phyloP scores from a whole-genome alignment of 768 basidiomycete species.

The Phaffia australis region DNA sequence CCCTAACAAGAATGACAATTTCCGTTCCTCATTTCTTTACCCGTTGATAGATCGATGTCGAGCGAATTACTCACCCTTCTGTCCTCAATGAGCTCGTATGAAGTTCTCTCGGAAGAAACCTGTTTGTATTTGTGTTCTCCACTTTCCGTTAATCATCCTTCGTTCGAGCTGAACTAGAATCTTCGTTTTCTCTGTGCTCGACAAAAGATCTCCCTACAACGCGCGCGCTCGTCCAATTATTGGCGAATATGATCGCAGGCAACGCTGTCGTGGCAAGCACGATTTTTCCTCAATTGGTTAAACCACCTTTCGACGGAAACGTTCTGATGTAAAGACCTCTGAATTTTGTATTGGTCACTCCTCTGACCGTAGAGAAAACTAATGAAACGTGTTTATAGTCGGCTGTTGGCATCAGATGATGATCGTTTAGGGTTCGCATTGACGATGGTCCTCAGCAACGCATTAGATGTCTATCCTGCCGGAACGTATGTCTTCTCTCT shows the following conservation, averaged over 20 bases:
- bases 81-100: background rate
- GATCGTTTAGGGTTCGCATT: slow-evolving; percentile 50
- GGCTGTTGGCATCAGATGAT: slow-evolving; percentile 55
- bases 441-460: slow-evolving; percentile 63
- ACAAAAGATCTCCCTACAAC: slow-evolving; percentile 52
- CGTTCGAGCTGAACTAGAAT: background rate
- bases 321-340: slow-evolving; percentile 54
- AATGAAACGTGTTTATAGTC: slow-evolving; percentile 32
- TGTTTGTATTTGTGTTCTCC: slow-evolving; percentile 4
- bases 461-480: slow-evolving; percentile 49
- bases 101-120: slow-evolving; percentile 4
- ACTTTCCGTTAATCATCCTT: background rate
- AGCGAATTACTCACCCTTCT: background rate
- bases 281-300: slow-evolving; percentile 57
- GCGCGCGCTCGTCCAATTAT: slow-evolving; percentile 59
- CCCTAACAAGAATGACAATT: background rate
- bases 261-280: slow-evolving; percentile 51
- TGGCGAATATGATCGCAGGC: slow-evolving; percentile 73
- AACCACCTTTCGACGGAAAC: slow-evolving; percentile 59
- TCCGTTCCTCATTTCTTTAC: background rate
- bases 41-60: background rate
- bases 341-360: slow-evolving; percentile 41
- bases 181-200: slow-evolving; percentile 1
- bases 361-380: slow-evolving; percentile 28
- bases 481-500: slow-evolving; percentile 45